These are phyloP conservation scores for Candida yuanshanica DNA, from an alignment of 805 yeast genomes.

Conservation along the genomic window DNA sequence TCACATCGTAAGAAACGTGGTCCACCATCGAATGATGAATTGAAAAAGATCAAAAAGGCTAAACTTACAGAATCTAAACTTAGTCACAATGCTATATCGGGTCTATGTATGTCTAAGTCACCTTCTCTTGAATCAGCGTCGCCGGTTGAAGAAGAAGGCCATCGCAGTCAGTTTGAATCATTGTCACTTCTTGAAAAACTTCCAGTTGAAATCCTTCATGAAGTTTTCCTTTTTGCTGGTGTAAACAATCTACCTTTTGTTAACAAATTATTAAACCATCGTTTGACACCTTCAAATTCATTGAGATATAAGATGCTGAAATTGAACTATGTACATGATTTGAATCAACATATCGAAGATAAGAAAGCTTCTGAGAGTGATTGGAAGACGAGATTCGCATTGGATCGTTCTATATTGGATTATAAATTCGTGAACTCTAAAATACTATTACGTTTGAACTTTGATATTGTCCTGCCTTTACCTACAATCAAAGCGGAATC, in stretches of 20 bases:
- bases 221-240: conserved; percentile 34
- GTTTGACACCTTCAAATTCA: conserved; percentile 23
- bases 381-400: conserved; percentile 8
- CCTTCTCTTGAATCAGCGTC: not conserved
- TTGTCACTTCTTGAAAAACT: conserved; percentile 27
- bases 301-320: conserved; percentile 18
- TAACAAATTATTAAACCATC: conserved; percentile 24
- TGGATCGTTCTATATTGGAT: conserved; percentile 11
- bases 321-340: conserved; percentile 12
- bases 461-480: conserved; percentile 23
- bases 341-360: conserved; percentile 6
- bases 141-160: not conserved
- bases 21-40: not conserved
- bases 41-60: not conserved
- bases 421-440: conserved; percentile 21
- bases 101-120: not conserved
- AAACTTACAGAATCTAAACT: not conserved
- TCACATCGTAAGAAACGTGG: not conserved
- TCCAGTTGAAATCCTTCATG: conserved; percentile 38
- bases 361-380: not conserved
- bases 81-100: not conserved
- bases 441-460: conserved; percentile 19
- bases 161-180: not conserved
- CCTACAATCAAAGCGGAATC: conserved; percentile 10
- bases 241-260: conserved; percentile 32